Evolutionary conservation across 1,284 basidiomycete genomes (phyloP).

Genomic region (Pterulicium gracile): DNA sequence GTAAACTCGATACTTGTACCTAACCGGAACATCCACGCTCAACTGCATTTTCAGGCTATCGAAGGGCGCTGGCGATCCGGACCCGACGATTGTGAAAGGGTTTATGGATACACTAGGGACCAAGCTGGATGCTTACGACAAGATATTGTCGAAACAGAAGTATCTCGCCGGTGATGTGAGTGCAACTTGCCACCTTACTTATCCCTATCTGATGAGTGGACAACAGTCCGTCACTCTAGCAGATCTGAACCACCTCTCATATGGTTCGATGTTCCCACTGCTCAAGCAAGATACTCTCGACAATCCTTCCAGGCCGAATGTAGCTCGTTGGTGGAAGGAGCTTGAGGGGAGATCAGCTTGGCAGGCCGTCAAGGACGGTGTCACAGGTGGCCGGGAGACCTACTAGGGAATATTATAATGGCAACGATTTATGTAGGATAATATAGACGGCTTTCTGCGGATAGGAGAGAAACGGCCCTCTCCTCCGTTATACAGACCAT

Average conservation of each 20-base stretch:
- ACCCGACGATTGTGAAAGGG: constrained; percentile 16
- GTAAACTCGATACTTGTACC: not conserved
- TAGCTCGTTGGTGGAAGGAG: not conserved
- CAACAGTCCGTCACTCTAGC: constrained; percentile 32
- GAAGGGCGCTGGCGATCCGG: no score
- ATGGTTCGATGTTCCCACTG: constrained; percentile 17
- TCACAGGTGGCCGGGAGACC: no score
- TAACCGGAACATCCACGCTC: no score
- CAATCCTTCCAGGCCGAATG: not conserved
- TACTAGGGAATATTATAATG: no score
- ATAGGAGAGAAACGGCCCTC: no score
- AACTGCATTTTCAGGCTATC: no score
- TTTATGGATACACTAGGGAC: constrained; percentile 19
- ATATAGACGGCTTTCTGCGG: no score
- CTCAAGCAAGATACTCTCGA: not conserved
- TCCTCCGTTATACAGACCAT: no score
- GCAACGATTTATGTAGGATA: no score
- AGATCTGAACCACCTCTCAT: constrained; percentile 43
- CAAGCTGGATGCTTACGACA: constrained; percentile 39
- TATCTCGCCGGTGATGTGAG: constrained; percentile 40
- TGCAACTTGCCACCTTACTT: constrained; percentile 38
- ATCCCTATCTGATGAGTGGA: constrained; percentile 37
- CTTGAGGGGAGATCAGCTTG: not conserved
- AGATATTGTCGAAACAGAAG: constrained; percentile 37
- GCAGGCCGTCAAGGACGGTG: constrained; percentile 1